Base-by-base conservation (phyloP, 805 yeast genomes). In the Ogataea nonfermentans region DNA sequence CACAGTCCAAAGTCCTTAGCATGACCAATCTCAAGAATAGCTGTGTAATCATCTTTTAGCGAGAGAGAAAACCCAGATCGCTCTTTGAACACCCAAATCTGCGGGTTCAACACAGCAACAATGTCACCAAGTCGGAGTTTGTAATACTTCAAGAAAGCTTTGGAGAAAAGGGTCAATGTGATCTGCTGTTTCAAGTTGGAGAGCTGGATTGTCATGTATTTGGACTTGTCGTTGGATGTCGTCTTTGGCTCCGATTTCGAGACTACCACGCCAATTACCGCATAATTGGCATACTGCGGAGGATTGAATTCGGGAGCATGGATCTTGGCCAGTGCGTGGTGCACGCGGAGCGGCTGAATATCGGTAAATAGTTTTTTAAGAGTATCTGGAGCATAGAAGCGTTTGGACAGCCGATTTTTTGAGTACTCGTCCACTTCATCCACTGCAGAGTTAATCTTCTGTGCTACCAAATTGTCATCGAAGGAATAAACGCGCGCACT, bases 201-300 rank as follows among this genome's bases (percentile, higher is more conserved):
- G 3, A 91, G 51, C 2, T 76, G 72, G 14, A 89, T 41, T 41
- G 74, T 74, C 48, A 85, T 64, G 53, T 68, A 90, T 53, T 80
- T 82, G 10, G 68, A 63, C 20, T 49, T 51, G 31, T 56, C 57
- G 19, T 63, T 55, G 10, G 68, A 47, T 0, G 85, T 66, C 4
- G 63, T 58, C 46, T 71, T 68, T 3, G 82, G 70, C 6, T 68
- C 75, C 4, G 79, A 65, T 53, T 88, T 88, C 14, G 57, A 53
- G 4, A 78, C 65, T 0, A 90, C 66, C 2, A 85, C 68, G 1
- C 95, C 97, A n/a, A 82, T 53, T 1, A 80, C 73, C n/a, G 81
- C 81, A 84, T 88, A 89, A 55, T 90, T 89, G 3, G 82, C 62
- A 52, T 81, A 81, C 24, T 64, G 62, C 0, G 96, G 95, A 32